Evolutionary conservation across 148 eudicot species (phyloP).

Genomic region (Rheum nobile): DNA sequence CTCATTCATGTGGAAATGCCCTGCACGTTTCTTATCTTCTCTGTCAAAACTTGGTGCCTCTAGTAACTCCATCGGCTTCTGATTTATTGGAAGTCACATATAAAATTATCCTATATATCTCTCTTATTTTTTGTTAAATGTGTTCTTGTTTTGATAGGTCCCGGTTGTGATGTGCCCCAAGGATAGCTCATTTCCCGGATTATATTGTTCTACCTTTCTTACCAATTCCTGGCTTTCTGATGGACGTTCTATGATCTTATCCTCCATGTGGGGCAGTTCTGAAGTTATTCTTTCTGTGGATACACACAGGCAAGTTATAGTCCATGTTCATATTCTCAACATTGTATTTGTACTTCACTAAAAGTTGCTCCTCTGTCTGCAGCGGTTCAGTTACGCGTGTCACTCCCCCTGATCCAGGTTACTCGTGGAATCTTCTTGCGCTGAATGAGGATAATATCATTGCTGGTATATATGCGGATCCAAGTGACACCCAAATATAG

Average conservation of each 20-base stretch:
- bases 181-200: conserved; percentile 77
- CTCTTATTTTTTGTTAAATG: background rate
- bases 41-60: background rate
- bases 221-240: conserved; percentile 82
- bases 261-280: conserved; percentile 78
- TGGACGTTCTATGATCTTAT: conserved; percentile 64
- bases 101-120: background rate
- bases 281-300: conserved; percentile 68
- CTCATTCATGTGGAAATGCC: background rate
- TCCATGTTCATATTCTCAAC: background rate
- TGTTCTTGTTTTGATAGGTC: conserved; percentile 37
- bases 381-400: conserved; percentile 63
- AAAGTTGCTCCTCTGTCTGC: conserved; percentile 11
- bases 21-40: no score
- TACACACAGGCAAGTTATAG: conserved; percentile 38
- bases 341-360: conserved; percentile 7
- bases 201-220: conserved; percentile 48
- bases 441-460: conserved; percentile 72
- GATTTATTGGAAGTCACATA: background rate
- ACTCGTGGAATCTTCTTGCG: conserved; percentile 70
- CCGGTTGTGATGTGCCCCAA: conserved; percentile 79
- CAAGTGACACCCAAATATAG: background rate
- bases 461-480: conserved; percentile 42
- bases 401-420: conserved; percentile 43
- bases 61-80: background rate